A percentile compares a stretch with the other conserved stretches of the same genome.
Evolutionary conservation across 116 monocot species (phyloP).

Genomic region (Dioscorea cayenensis): DNA sequence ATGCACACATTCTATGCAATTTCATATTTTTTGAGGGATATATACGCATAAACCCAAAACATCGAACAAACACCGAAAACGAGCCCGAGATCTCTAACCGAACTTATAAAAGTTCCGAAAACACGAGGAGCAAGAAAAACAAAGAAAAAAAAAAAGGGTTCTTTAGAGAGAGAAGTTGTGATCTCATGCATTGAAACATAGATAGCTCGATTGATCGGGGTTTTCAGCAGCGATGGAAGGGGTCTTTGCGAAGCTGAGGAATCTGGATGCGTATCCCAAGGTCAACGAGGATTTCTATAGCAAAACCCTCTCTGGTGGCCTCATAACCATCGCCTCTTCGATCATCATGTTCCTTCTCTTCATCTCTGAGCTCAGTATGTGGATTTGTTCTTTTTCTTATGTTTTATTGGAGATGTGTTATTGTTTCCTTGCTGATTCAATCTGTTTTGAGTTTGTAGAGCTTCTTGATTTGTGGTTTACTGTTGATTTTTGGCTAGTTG

Average conservation of each 20-base stretch:
- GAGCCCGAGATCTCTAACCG: too few species aligned
- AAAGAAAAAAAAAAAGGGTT: too few species aligned
- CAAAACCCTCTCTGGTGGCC: constrained; percentile 62
- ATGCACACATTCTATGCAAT: too few species aligned
- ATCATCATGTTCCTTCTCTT: constrained; percentile 65
- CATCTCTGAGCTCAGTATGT: constrained; percentile 63
- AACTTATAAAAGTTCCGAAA: too few species aligned
- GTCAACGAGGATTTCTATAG: constrained; percentile 73
- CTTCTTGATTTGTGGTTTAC: background rate
- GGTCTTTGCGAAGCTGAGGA: constrained; percentile 44
- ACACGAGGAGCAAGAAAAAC: too few species aligned
- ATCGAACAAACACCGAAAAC: too few species aligned
- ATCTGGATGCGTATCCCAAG: constrained; percentile 63
- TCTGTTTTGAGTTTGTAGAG: background rate
- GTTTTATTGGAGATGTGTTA: too few species aligned
- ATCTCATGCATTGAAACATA: too few species aligned
- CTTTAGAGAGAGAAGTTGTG: too few species aligned
- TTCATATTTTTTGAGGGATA: too few species aligned
- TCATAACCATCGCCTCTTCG: constrained; percentile 66
- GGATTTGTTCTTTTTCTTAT: background rate
- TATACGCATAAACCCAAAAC: too few species aligned
- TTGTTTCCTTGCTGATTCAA: background rate
- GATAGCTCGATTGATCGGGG: background rate
- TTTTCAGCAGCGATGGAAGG: constrained; percentile 24
- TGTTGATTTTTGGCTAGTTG: background rate